Evolutionary conservation across 192 early-diverging fungal species (phyloP).

Genomic region (Coemansia sp.): DNA sequence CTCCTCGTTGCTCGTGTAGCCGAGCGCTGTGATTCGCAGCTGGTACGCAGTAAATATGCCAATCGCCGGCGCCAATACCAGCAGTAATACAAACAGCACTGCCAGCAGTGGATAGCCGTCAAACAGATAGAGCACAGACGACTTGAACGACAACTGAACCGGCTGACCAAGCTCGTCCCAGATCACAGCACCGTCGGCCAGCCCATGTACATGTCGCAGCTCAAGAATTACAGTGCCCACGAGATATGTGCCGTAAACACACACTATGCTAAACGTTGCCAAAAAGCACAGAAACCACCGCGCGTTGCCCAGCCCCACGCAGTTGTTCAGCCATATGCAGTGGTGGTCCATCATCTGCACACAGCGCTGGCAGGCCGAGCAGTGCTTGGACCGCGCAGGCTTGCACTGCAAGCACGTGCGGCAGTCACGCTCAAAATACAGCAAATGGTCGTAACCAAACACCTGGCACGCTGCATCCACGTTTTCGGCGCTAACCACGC

Average conservation of each 20-base stretch:
- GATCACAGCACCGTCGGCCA: slow-evolving; percentile 18
- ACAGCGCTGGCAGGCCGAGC: slow-evolving; percentile 45
- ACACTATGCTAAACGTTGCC: slow-evolving; percentile 30
- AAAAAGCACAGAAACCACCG: slow-evolving; percentile 53
- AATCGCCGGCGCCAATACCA: slow-evolving; percentile 41
- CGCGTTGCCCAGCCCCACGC: slow-evolving; percentile 51
- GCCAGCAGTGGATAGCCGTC: slow-evolving; percentile 32
- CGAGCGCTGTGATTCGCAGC: slow-evolving; percentile 44
- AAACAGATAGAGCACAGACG: slow-evolving; percentile 38
- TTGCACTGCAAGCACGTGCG: slow-evolving; percentile 36
- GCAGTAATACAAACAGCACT: slow-evolving; percentile 31
- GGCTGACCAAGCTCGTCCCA: slow-evolving; percentile 20
- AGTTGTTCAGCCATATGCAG: slow-evolving; percentile 58
- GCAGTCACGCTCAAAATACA: slow-evolving; percentile 32
- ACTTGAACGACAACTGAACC: slow-evolving; percentile 28
- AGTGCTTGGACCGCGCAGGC: slow-evolving; percentile 58
- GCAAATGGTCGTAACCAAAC: slow-evolving; percentile 37
- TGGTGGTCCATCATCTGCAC: slow-evolving; percentile 56
- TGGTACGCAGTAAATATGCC: slow-evolving; percentile 40
- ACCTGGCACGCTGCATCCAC: slow-evolving; percentile 24
- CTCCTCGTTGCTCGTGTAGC: slow-evolving; percentile 53
- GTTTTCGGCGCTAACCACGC: slow-evolving; percentile 26
- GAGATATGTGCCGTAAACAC: slow-evolving; percentile 43
- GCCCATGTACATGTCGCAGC: slow-evolving; percentile 28
- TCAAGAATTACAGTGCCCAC: slow-evolving; percentile 35